phyloP scores from a whole-genome alignment of 2,329 filamentous ascomycete species.

The Fusarium lyarnte region DNA sequence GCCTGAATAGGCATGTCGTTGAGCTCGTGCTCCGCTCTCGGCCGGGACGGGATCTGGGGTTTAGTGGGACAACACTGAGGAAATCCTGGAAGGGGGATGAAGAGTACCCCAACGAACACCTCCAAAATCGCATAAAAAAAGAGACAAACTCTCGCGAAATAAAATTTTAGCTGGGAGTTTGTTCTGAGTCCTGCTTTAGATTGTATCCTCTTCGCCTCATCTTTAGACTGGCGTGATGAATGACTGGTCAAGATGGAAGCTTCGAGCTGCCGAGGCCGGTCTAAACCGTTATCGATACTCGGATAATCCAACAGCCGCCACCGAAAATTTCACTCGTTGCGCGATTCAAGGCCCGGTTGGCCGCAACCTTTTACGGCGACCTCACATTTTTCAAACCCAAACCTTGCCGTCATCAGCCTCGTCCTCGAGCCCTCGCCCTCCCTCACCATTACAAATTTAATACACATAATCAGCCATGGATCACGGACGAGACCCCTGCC shows the following conservation, averaged over 20 bases:
- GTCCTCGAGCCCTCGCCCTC: constrained; percentile 7
- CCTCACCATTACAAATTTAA: constrained; percentile 1
- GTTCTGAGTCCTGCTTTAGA: neutral
- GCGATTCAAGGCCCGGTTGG: constrained; percentile 24
- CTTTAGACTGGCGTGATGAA: neutral
- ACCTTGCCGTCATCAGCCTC: constrained; percentile 22
- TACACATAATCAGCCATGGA: constrained; percentile 69
- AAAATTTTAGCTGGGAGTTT: neutral
- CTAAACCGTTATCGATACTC: neutral
- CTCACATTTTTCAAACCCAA: constrained; percentile 37
- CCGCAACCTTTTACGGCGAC: constrained; percentile 32
- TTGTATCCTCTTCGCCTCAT: neutral
- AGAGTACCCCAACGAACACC: neutral
- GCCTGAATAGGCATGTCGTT: constrained; percentile 34
- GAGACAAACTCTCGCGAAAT: neutral
- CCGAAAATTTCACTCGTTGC: constrained; percentile 27
- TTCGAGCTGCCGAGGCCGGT: constrained; percentile 24
- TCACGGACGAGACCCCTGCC: constrained; percentile 96
- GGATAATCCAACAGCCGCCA: constrained; percentile 21
- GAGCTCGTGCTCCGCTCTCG: constrained; percentile 13
- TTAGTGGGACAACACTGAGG: constrained; percentile 5
- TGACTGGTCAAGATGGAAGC: constrained; percentile 6
- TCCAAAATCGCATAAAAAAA: neutral
- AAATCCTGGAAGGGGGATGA: neutral
- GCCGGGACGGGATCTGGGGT: constrained; percentile 13